These are phyloP conservation scores for Marasmius fiardii DNA, from an alignment of 1,284 basidiomycete species.

Conservation along the genomic window DNA sequence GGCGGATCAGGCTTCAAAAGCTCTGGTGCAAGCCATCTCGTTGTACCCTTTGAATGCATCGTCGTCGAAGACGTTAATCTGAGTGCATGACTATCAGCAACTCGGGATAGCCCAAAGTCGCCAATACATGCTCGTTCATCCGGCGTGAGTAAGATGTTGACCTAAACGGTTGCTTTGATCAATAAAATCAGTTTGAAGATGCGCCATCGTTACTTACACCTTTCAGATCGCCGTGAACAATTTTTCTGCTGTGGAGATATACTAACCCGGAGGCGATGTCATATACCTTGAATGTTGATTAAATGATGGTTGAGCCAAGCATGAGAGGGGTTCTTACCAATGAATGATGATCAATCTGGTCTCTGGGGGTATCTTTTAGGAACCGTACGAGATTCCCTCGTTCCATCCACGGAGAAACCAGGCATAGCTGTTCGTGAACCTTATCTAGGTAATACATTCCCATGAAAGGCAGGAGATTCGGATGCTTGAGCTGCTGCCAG, in stretches of 20 bases:
- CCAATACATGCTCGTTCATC: background rate
- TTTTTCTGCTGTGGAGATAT: background rate
- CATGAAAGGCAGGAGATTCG: background rate
- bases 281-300: background rate
- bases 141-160: conserved; percentile 1
- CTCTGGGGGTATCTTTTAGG: conserved; percentile 16
- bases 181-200: too few relatives aligned
- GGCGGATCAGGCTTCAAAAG: background rate
- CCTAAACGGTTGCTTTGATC: too few relatives aligned
- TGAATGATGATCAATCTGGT: conserved; percentile 17
- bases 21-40: conserved; percentile 2
- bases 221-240: background rate
- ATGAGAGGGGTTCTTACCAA: conserved; percentile 17
- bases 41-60: background rate
- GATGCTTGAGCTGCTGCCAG: background rate
- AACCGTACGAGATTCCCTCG: conserved; percentile 29
- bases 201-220: background rate
- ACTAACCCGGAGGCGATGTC: background rate
- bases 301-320: background rate
- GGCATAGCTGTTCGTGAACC: background rate
- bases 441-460: background rate
- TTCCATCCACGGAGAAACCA: conserved; percentile 27
- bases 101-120: background rate
- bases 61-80: background rate
- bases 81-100: background rate